Percentiles rank a stretch among this genome's conserved stretches.
phyloP scores from a whole-genome alignment of 345 rosid species.

The Populus ilicifolia region DNA sequence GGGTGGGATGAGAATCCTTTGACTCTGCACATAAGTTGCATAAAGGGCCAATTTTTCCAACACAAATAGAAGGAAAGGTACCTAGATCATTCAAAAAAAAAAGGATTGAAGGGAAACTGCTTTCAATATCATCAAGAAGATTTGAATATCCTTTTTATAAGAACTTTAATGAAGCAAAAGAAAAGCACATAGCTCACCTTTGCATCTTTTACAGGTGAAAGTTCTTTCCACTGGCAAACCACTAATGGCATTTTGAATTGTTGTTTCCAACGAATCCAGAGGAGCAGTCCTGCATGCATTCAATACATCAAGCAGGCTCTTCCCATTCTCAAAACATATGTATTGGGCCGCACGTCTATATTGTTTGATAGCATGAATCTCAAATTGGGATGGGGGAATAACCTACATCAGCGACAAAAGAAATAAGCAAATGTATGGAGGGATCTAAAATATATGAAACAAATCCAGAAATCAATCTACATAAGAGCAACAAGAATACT shows the following conservation, averaged over 20 bases:
- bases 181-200: slow-evolving; percentile 38
- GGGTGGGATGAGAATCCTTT: slow-evolving; percentile 38
- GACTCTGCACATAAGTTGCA: slow-evolving; percentile 65
- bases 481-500: slow-evolving; percentile 26
- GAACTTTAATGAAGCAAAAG: background rate
- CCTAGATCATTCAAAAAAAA: slow-evolving; percentile 40
- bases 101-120: slow-evolving; percentile 9
- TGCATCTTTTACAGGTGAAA: slow-evolving; percentile 84
- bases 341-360: slow-evolving; percentile 92
- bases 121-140: slow-evolving; percentile 7
- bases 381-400: slow-evolving; percentile 90
- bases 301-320: slow-evolving; percentile 91
- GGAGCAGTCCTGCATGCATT: slow-evolving; percentile 74
- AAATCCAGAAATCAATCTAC: slow-evolving; percentile 22
- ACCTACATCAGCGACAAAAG: slow-evolving; percentile 47
- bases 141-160: background rate
- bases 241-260: slow-evolving; percentile 52
- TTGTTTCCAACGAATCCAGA: slow-evolving; percentile 66
- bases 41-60: slow-evolving; percentile 71
- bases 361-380: slow-evolving; percentile 92
- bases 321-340: slow-evolving; percentile 96
- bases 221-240: slow-evolving; percentile 54
- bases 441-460: slow-evolving; percentile 19
- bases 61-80: slow-evolving; percentile 48
- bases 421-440: slow-evolving; percentile 14